phyloP scores from a whole-genome alignment of 2,329 filamentous ascomycete species.

The Hypoxylon sp. region DNA sequence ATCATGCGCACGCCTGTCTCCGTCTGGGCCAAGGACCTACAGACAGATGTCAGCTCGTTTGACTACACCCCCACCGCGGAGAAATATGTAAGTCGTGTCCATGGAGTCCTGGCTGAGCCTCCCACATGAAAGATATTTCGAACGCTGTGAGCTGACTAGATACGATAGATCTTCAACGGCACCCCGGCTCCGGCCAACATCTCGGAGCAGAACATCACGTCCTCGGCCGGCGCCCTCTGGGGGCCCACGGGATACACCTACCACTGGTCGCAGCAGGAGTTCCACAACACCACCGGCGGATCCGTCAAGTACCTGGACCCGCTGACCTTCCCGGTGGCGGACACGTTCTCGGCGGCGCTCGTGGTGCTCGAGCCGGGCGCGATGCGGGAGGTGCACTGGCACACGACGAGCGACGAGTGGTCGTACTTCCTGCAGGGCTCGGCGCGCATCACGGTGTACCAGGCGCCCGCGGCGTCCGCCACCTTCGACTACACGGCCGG shows the following conservation, averaged over 20 bases:
- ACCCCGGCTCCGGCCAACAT: constrained; percentile 61
- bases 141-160: too few relatives aligned
- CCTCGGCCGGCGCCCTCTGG: constrained; percentile 58
- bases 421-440: constrained; percentile 69
- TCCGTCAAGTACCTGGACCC: constrained; percentile 71
- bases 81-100: constrained; percentile 55
- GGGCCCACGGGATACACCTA: constrained; percentile 60
- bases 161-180: constrained; percentile 62
- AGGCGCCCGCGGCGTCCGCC: constrained; percentile 61
- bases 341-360: constrained; percentile 66
- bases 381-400: constrained; percentile 75
- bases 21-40: constrained; percentile 68
- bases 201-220: constrained; percentile 61
- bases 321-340: constrained; percentile 67
- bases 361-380: constrained; percentile 71
- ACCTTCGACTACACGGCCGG: constrained; percentile 72
- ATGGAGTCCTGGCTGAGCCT: too few relatives aligned
- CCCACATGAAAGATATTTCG: too few relatives aligned
- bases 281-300: constrained; percentile 66
- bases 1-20: constrained; percentile 64
- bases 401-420: constrained; percentile 71
- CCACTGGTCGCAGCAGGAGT: constrained; percentile 64
- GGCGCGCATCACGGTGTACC: constrained; percentile 68
- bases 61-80: constrained; percentile 61
- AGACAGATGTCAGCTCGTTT: constrained; percentile 61